Base-by-base conservation (phyloP, 345 rosid genomes). In the Cardamine chenopodiifolia region DNA sequence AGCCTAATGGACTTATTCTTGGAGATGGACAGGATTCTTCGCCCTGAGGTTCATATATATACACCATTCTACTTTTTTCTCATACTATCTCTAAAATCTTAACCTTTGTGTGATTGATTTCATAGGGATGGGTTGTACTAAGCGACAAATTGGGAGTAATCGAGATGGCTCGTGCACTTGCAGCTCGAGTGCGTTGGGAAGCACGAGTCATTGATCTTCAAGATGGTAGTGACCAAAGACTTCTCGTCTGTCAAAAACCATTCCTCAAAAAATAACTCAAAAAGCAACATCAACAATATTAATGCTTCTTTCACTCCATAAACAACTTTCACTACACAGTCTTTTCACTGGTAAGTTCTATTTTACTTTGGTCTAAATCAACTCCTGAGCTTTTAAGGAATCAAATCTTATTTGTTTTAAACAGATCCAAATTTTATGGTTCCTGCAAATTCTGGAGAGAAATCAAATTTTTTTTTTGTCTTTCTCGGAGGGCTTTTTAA, bases 31-130 rank as follows among this genome's bases (percentile, higher is more conserved):
- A 79, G 98, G 71, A 90, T 93, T 70, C 81, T 89, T 28, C 91
- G 97, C 19, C 97, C 98, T 6, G 98, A 93, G 96, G 98, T 92
- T n/a, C n/a, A n/a, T n/a, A n/a, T n/a, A n/a, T n/a, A n/a, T n/a
- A n/a, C n/a, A n/a, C n/a, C n/a, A n/a, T n/a, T n/a, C n/a, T n/a
- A n/a, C 71, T 35, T 61, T 55, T 61, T 54, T 7, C 14, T 52
- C 37, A 11, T 18, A 57, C 42, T n/a, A n/a, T n/a, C 17, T 8
- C 12, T 6, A 67, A 49, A 61, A 44, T 20, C 57, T 49, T 70
- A 61, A 22, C 26, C 11, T 29, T 7, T 1, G 4, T 35, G 25
- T 66, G 32, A 7, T 5, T 37, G 37, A 68, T 53, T 53, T 66
- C 35, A 56, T 78, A 92, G 98, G 97, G 98, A 73, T 93, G 98